phyloP scores from a whole-genome alignment of 768 basidiomycete species.

The Cystoderma amianthinum region DNA sequence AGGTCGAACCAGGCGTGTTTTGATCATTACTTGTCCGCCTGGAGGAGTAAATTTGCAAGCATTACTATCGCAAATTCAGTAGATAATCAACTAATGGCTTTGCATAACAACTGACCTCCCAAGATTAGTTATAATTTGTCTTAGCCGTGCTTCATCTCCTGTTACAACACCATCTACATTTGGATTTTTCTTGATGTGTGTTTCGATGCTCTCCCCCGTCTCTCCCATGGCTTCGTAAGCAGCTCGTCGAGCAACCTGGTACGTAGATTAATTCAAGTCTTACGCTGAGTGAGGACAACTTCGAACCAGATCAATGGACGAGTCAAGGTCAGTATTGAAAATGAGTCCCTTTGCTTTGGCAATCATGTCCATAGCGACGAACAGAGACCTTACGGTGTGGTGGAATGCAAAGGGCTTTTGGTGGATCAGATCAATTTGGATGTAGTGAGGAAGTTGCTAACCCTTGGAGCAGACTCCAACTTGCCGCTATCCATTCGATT shows the following conservation, averaged over 20 bases:
- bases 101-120: constrained; percentile 45
- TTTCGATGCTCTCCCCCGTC: constrained; percentile 27
- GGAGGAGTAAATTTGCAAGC: constrained; percentile 75
- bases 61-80: constrained; percentile 34
- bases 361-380: constrained; percentile 61
- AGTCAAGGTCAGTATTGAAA: constrained; percentile 65
- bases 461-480: constrained; percentile 64
- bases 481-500: constrained; percentile 85
- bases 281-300: not conserved
- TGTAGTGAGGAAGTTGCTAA: constrained; percentile 16
- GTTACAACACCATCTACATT: constrained; percentile 64
- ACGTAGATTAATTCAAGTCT: constrained; percentile 1
- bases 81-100: not conserved
- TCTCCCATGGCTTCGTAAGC: constrained; percentile 57
- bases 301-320: constrained; percentile 51
- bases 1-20: constrained; percentile 52
- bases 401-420: constrained; percentile 79
- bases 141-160: constrained; percentile 76
- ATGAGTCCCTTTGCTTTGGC: constrained; percentile 62
- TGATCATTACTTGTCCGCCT: constrained; percentile 62
- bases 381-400: constrained; percentile 67
- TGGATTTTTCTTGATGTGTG: constrained; percentile 35
- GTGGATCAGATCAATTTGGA: too few species aligned
- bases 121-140: constrained; percentile 81
- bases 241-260: constrained; percentile 51